phyloP scores from a whole-genome alignment of 306 rosid genomes.

The Citrullus mucosospermus region DNA sequence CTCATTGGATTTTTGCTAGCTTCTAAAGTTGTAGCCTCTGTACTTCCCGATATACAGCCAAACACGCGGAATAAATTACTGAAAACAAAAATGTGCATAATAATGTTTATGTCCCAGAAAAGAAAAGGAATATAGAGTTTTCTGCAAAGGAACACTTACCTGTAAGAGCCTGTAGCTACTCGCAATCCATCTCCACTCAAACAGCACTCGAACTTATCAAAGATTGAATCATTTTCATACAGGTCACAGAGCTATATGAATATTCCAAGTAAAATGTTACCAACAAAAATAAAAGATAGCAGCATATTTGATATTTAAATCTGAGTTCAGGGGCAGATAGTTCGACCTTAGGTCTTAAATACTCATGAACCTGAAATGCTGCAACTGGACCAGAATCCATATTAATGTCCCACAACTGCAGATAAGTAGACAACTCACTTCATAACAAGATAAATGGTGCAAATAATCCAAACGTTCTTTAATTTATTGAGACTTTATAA shows the following conservation, averaged over 20 bases:
- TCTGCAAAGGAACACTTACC: slow-evolving; percentile 29
- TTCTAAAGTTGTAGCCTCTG: slow-evolving; percentile 77
- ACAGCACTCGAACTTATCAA: slow-evolving; percentile 93
- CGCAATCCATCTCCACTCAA: slow-evolving; percentile 85
- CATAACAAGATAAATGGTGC: neutral
- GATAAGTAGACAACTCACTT: slow-evolving; percentile 2
- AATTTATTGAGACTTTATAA: neutral
- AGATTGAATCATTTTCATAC: slow-evolving; percentile 93
- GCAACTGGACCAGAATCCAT: slow-evolving; percentile 55
- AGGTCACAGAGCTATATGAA: slow-evolving; percentile 69
- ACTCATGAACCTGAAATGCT: slow-evolving; percentile 53
- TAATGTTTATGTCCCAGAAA: slow-evolving; percentile 5
- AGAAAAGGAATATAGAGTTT: neutral
- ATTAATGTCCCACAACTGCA: slow-evolving; percentile 48
- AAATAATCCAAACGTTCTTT: neutral
- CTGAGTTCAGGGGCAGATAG: neutral
- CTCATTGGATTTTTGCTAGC: slow-evolving; percentile 99
- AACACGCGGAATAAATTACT: slow-evolving; percentile 95
- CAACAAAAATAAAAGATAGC: neutral
- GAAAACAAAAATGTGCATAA: slow-evolving; percentile 23
- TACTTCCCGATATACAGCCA: slow-evolving; percentile 71
- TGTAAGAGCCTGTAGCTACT: slow-evolving; percentile 92
- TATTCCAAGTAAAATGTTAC: slow-evolving; percentile 11
- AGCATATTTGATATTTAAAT: neutral
- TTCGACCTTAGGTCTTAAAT: slow-evolving; percentile 84